These are phyloP conservation scores for Candida germanica DNA, from an alignment of 805 yeast genomes.

Conservation along the genomic window DNA sequence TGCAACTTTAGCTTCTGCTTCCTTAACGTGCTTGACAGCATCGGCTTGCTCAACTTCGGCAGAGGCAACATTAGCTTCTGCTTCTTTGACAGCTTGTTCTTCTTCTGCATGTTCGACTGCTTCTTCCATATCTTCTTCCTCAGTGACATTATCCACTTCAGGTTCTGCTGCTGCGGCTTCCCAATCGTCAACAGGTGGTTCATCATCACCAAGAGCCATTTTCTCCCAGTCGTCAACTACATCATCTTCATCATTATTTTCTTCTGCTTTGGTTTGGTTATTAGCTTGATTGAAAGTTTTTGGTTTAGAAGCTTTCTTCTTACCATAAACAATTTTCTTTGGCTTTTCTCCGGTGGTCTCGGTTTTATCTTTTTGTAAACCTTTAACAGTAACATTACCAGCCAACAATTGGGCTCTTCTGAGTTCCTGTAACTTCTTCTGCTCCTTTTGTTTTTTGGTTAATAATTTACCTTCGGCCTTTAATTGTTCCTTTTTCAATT, in stretches of 20 bases:
- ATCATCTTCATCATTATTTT: constrained; percentile 44
- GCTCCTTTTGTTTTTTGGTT: constrained; percentile 94
- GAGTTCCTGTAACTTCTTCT: constrained; percentile 78
- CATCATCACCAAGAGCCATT: constrained; percentile 56
- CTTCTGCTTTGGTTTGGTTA: constrained; percentile 14
- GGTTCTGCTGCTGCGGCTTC: constrained; percentile 40
- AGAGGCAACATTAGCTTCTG: constrained; percentile 26
- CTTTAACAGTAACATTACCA: constrained; percentile 73
- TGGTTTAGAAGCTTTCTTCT: constrained; percentile 58
- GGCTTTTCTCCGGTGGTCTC: constrained; percentile 41
- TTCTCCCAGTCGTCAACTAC: constrained; percentile 86
- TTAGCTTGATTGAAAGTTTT: constrained; percentile 33
- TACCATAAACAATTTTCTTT: constrained; percentile 67
- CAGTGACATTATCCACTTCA: constrained; percentile 24
- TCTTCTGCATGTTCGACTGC: constrained; percentile 29
- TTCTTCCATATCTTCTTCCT: constrained; percentile 28
- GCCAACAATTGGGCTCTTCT: constrained; percentile 84
- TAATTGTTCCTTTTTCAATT: constrained; percentile 81
- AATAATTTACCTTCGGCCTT: constrained; percentile 94
- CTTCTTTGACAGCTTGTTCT: constrained; percentile 27
- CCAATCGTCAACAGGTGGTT: constrained; percentile 46
- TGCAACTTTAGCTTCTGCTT: constrained; percentile 28
- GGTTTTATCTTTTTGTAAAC: constrained; percentile 43
- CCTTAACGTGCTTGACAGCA: constrained; percentile 25
- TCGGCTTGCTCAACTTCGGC: constrained; percentile 25